Evolutionary conservation across 2,329 filamentous ascomycete genomes (phyloP), one percentile per base, ranked within the genome.

Genomic region (Fusarium aywerte): DNA sequence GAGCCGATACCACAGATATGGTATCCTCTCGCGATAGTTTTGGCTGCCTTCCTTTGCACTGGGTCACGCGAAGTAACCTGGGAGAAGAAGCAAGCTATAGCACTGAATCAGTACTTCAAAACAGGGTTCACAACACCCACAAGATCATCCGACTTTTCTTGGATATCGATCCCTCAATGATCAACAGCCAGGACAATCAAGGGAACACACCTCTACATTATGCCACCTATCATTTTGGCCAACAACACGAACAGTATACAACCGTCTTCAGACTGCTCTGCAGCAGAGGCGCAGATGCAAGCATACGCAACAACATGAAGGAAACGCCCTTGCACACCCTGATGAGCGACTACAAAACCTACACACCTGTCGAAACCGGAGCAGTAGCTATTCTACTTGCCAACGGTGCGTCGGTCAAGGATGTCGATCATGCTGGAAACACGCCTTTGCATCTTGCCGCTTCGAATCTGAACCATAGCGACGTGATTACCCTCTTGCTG

Each of bases 291-390:
- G 35, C 35, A 4, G 13, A 23, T 7, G 25, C 35, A 3, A 40
- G 4, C 18, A 7, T 50, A 3, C 10, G 15, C 7, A 50, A 50
- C 13, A 21, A 39, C 0, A 50, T 16, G 4, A n/a, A 16, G 12
- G 3, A 50, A 6, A 39, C 47, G 3, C 47, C 47, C 0, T 0
- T 50, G 6, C 47, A 39, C 18, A 39, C 15, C 4, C n/a, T 20
- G 5, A 5, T 16, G 13, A n/a, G 5, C 7, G 1, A 5, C 9
- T 3, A 1, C 3, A 4, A 3, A 20, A 2, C 23, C n/a, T 4
- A 7, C 38, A n/a, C n/a, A n/a, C n/a, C 1, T 25, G 38, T 16
- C n/a, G n/a, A 49, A 8, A 3, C 0, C 13, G 3, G 20, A 39
- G 23, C 35, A n/a, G n/a, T 50, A 29, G 9, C 9, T n/a, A 39